Base-by-base conservation (phyloP, 345 rosid species). In the Carallia pectinifolia region DNA sequence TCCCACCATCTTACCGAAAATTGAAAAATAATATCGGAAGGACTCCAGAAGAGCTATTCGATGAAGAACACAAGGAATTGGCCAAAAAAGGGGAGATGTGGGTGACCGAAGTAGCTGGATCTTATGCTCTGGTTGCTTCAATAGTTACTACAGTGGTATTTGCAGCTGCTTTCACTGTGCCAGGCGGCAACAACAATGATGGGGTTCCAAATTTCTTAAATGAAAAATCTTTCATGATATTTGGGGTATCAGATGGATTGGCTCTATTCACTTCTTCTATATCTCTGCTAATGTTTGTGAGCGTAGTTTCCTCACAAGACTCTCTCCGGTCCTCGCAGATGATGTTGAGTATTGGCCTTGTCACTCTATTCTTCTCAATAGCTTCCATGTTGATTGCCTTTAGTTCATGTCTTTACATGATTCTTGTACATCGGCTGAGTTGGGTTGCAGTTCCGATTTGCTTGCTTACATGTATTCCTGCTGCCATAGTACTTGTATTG, bases 331-430 rank as follows among this genome's bases (percentile, higher is more conserved):
- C 38, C 0, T 36, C 58, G 6, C 48, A 60, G 8, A 13, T 10
- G 4, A 29, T 16, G 55, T n/a, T 71, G 33, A 55, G 44, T 0
- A 3, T 29, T 4, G 74, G 68, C 16, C 37, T 63, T 1, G 1
- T 15, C 4, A 9, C 74, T 37, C 55, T 71, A 17, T 71, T 62
- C 34, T 2, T 62, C 6, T 71, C 74, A n/a, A n/a, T 71, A 1
- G 15, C 7, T 7, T 4, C 30, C 52, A 53, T 71, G 74, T 3
- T 53, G 37, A 30, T 19, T 39, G 38, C 74, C 6, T 53, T 40
- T 1, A 50, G 31, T 6, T 33, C 73, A 4, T 33, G 68, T 0
- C n/a, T 62, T 12, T 5, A 62, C 52, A 44, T 68, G 6, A 4
- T 16, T 54, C 54, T 53, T 38, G 61, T n/a, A 31, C 37, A 53